Conservation (phyloP, 495 filamentous ascomycete species). For the Hypoxylon fuscum region DNA sequence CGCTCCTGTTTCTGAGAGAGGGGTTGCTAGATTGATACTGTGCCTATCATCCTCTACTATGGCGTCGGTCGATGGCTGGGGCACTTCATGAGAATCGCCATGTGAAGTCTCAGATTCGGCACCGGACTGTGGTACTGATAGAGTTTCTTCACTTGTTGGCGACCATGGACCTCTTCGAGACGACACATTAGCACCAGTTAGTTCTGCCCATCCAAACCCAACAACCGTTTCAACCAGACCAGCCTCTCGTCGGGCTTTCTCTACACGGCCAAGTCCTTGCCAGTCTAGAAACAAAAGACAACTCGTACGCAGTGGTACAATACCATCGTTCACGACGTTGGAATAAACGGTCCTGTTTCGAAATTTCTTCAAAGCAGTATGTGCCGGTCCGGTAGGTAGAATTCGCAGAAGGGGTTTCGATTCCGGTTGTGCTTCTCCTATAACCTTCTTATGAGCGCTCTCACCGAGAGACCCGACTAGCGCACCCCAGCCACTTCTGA, state of each 20-base stretch:
- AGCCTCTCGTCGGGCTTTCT: constrained; percentile 92
- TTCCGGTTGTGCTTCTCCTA: constrained; percentile 72
- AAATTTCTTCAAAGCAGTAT: constrained; percentile 85
- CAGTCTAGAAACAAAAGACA: constrained; percentile 97
- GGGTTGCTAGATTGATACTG: constrained; percentile 51
- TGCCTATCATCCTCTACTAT: constrained; percentile 62
- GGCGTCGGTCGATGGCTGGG: constrained; percentile 65
- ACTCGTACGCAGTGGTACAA: constrained; percentile 93
- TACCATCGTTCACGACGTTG: constrained; percentile 98
- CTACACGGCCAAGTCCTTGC: constrained; percentile 90
- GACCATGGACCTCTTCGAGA: constrained; percentile 49
- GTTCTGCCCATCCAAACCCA: constrained; percentile 92
- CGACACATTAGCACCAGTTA: constrained; percentile 76
- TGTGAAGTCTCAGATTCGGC: constrained; percentile 30
- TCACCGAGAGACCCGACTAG: constrained; percentile 81
- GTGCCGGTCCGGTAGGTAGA: constrained; percentile 90
- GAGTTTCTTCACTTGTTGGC: constrained; percentile 39
- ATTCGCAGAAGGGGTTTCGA: constrained; percentile 92
- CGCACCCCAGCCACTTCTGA: constrained; percentile 86
- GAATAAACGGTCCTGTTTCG: constrained; percentile 93
- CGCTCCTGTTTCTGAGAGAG: constrained; percentile 27
- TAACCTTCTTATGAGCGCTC: constrained; percentile 68
- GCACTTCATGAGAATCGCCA: constrained; percentile 59
- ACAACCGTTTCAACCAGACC: constrained; percentile 91
- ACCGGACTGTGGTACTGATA: constrained; percentile 25